Evolutionary conservation across 352 stramenopile species (phyloP), one percentile per base, ranked within the genome.

Genomic region (Phytophthora megakarya): DNA sequence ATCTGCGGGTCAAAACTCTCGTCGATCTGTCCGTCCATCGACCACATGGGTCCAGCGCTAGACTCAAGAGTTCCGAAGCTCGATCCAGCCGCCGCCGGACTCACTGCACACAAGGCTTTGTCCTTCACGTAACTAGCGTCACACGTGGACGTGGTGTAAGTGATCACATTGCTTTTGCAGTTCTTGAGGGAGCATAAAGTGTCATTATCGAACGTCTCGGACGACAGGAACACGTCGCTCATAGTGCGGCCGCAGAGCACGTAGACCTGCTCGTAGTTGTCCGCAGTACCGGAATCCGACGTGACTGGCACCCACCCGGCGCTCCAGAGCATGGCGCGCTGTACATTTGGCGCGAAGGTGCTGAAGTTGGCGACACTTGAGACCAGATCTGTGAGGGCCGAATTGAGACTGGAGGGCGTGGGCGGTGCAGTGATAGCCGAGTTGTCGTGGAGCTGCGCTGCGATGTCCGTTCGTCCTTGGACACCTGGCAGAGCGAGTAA

Each of bases 241-340:
- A 84, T 84, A n/a, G 66, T 77, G 26, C 60, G 63, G 1, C 62
- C 72, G 30, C 75, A 81, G 8, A 60, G 53, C 25, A 84, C 75
- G 46, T 78, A 76, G 7, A 81, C 70, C 28, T 84, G 69, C 5
- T 75, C 40, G 53, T 79, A 79, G 38, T 63, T 26, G 40, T 16
- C 28, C 5, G 57, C 50, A 2, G 0, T n/a, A 0, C 28, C 28
- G 2, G 46, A 45, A 6, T 42, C 23, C 3, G 43, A 33, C n/a
- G 51, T 42, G 22, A 43, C 48, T 5, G 42, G 67, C 12, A 79
- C 54, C 67, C 59, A 79, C 11, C 71, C 71, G 18, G 71, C 63
- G 32, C 75, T 75, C 74, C 74, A 82, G 3, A 82, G 67, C 62
- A 80, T 42, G 21, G 75, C 64, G 25, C 75, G 72, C 43, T 83